Percentiles rank a stretch among this genome's conserved stretches.
Evolutionary conservation across 2,329 filamentous ascomycete species (phyloP).

Genomic region (Diplocarpon mali): DNA sequence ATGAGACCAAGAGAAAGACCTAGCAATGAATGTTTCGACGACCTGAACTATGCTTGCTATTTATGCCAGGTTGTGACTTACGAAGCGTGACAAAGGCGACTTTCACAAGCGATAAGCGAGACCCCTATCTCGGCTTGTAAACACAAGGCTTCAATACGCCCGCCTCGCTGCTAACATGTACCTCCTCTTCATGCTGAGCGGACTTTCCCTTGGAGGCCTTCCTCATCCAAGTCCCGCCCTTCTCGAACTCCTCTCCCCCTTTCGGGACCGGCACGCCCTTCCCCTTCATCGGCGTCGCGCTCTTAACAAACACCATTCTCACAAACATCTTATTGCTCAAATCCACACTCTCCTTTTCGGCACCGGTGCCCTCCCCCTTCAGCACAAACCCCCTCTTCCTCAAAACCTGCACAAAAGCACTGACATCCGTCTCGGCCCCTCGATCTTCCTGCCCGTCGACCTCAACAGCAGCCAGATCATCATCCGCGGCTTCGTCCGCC

Average conservation of each 20-base stretch:
- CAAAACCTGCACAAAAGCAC: conserved; percentile 76
- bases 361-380: conserved; percentile 40
- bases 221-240: conserved; percentile 53
- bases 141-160: conserved; percentile 82
- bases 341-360: conserved; percentile 53
- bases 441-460: conserved; percentile 57
- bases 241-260: conserved; percentile 31
- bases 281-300: conserved; percentile 60
- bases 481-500: conserved; percentile 35
- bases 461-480: conserved; percentile 52
- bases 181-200: conserved; percentile 53
- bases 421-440: conserved; percentile 71
- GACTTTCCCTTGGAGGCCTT: conserved; percentile 73
- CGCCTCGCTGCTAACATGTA: conserved; percentile 52
- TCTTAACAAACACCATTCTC: conserved; percentile 88
- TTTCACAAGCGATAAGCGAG: background rate
- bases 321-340: conserved; percentile 97
- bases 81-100: background rate
- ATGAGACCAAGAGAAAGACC: background rate
- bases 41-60: too few species aligned
- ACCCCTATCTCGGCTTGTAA: conserved; percentile 63
- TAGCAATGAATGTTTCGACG: background rate
- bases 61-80: too few species aligned
- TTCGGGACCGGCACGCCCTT: conserved; percentile 48
- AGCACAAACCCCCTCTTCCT: conserved; percentile 75